These are phyloP conservation scores for Tylopilus sp. DNA, from an alignment of 768 basidiomycete species.

Conservation along the genomic window DNA sequence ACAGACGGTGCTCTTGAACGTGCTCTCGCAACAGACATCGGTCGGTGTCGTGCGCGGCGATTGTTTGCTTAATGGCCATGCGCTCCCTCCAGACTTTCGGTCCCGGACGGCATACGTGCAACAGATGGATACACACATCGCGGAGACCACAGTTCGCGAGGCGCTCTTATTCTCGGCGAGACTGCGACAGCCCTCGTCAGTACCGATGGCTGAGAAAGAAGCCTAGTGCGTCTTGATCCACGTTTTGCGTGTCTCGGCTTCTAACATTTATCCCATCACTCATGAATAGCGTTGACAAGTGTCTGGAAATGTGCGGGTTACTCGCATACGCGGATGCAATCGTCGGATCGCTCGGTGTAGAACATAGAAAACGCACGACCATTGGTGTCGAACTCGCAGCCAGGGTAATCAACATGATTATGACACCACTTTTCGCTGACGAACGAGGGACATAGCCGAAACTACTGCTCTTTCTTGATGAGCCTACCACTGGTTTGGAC, in stretches of 20 bases:
- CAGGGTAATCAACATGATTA: conserved; percentile 31
- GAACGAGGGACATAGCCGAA: conserved; percentile 29
- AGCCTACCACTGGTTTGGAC: conserved; percentile 56
- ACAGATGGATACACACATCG: conserved; percentile 79
- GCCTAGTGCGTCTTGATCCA: conserved; percentile 54
- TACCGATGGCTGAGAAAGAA: conserved; percentile 68
- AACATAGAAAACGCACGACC: conserved; percentile 53
- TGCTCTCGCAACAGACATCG: conserved; percentile 23
- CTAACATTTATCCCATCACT: background rate
- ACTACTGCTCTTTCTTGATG: conserved; percentile 55
- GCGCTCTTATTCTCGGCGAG: conserved; percentile 78
- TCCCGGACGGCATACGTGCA: conserved; percentile 57
- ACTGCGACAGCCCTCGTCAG: conserved; percentile 67
- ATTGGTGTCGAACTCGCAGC: conserved; percentile 62
- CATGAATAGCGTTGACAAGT: conserved; percentile 46
- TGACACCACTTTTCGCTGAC: background rate
- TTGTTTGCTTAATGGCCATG: conserved; percentile 43
- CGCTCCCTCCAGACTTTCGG: conserved; percentile 54
- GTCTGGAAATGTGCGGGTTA: conserved; percentile 64
- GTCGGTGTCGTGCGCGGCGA: background rate
- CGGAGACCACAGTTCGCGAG: conserved; percentile 74
- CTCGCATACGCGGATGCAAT: conserved; percentile 59
- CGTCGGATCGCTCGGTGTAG: conserved; percentile 52
- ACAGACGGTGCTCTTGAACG: conserved; percentile 59
- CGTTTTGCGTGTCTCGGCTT: background rate